Evolutionary conservation across 352 stramenopile species (phyloP).

Genomic region (Halophytophthora polymorphica): DNA sequence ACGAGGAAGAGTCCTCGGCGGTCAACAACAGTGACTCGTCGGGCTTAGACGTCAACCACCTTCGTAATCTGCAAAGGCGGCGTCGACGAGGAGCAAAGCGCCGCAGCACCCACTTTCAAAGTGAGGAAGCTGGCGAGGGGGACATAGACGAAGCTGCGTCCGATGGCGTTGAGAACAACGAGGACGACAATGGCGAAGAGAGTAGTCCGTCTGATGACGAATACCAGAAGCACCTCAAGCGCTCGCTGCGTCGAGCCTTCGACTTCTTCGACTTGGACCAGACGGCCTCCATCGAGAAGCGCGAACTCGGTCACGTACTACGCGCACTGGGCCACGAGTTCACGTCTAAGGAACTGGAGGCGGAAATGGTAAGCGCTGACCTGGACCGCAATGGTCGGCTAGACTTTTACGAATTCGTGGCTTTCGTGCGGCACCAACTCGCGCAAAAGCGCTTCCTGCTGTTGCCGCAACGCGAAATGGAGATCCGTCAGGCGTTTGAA

Average conservation of each 20-base stretch:
- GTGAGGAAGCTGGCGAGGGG: constrained; percentile 11
- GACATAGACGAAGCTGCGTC: background rate
- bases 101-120: background rate
- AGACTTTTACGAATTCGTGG: constrained; percentile 74
- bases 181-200: constrained; percentile 18
- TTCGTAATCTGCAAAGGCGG: constrained; percentile 28
- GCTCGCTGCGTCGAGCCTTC: constrained; percentile 57
- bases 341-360: constrained; percentile 57
- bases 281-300: constrained; percentile 67
- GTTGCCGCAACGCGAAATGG: constrained; percentile 59
- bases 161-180: constrained; percentile 7
- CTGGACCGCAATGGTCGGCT: constrained; percentile 62
- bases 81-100: constrained; percentile 9
- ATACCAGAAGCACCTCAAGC: constrained; percentile 61
- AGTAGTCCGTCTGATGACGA: constrained; percentile 49
- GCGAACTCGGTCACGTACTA: constrained; percentile 61
- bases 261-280: constrained; percentile 80
- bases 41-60: constrained; percentile 40
- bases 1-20: constrained; percentile 1
- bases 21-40: constrained; percentile 27
- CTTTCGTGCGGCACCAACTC: constrained; percentile 66
- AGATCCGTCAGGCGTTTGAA: constrained; percentile 73
- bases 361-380: constrained; percentile 56
- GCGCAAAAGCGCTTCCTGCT: constrained; percentile 54
- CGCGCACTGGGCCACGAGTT: constrained; percentile 71